These are phyloP conservation scores for Trichophyton equinum DNA, from an alignment of 2,329 filamentous ascomycete species.

Conservation along the genomic window DNA sequence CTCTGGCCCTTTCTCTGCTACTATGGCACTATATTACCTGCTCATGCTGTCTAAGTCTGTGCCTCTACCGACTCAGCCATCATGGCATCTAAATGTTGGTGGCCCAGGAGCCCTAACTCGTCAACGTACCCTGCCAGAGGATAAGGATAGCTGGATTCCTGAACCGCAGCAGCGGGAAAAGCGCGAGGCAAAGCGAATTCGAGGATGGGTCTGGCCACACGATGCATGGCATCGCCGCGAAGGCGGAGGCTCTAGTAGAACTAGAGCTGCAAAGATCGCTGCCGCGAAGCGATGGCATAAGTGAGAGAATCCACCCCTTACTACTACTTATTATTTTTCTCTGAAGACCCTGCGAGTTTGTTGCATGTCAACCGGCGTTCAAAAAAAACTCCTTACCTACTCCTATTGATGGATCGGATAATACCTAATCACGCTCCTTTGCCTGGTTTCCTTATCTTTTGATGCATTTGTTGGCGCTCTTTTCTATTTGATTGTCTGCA, in stretches of 20 bases:
- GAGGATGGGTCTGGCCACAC: constrained; percentile 51
- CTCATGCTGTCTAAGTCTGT: constrained; percentile 53
- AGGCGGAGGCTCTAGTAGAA: constrained; percentile 26
- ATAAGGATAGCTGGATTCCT: constrained; percentile 51
- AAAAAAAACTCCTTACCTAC: not conserved
- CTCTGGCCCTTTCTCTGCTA: constrained; percentile 40
- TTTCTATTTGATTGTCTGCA: not conserved
- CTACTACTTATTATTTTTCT: not conserved
- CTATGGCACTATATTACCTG: constrained; percentile 50
- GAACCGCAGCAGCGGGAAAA: constrained; percentile 48
- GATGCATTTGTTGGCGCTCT: not conserved
- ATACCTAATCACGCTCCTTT: not conserved
- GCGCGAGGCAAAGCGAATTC: constrained; percentile 45
- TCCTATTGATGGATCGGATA: not conserved
- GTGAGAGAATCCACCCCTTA: constrained; percentile 12
- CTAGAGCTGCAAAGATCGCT: constrained; percentile 14
- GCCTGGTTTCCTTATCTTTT: not conserved
- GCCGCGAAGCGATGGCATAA: constrained; percentile 28
- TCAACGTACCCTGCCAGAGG: constrained; percentile 40
- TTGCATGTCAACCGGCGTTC: not conserved
- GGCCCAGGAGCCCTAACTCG: constrained; percentile 45
- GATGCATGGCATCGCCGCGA: constrained; percentile 49
- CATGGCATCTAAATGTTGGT: constrained; percentile 49
- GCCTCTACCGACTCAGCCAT: constrained; percentile 44
- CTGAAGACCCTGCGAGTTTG: not conserved